Percentiles rank a stretch among this genome's conserved stretches.
phyloP scores from a whole-genome alignment of 2,329 filamentous ascomycete genomes.

The Fusarium mexicanum region DNA sequence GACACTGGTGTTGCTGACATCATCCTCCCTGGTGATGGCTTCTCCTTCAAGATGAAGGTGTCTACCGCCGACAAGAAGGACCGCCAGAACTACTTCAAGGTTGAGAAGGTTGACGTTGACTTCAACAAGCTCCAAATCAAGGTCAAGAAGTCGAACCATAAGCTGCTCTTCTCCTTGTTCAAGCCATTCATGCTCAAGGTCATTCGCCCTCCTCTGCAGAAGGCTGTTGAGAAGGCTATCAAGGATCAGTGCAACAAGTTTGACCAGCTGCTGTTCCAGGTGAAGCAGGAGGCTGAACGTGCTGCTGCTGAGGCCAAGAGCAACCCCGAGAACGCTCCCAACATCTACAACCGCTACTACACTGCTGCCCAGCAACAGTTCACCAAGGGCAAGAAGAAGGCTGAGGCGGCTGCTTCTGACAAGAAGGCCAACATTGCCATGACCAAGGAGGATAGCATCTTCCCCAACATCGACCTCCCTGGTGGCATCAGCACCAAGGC shows the following conservation, averaged over 20 bases:
- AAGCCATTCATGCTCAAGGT: conserved; percentile 89
- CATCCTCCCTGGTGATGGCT: conserved; percentile 84
- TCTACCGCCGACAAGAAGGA: conserved; percentile 82
- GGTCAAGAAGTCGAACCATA: conserved; percentile 94
- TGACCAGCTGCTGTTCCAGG: conserved; percentile 76
- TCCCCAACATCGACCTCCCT: conserved; percentile 86
- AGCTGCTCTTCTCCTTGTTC: conserved; percentile 84
- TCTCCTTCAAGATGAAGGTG: conserved; percentile 91
- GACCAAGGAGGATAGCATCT: conserved; percentile 84
- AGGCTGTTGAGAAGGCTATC: conserved; percentile 89
- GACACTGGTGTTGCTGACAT: conserved; percentile 92
- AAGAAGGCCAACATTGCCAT: conserved; percentile 70
- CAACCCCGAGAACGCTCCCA: conserved; percentile 78
- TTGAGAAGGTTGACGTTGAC: conserved; percentile 86
- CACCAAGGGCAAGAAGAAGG: conserved; percentile 81
- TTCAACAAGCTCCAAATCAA: conserved; percentile 87
- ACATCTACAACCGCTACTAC: conserved; percentile 88
- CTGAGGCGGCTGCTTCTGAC: conserved; percentile 66
- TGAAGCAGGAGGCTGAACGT: conserved; percentile 85
- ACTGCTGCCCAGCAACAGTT: conserved; percentile 78
- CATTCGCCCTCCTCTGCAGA: conserved; percentile 84
- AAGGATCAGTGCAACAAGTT: conserved; percentile 81
- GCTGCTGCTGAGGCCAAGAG: conserved; percentile 65
- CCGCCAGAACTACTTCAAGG: conserved; percentile 88
- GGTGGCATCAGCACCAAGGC: conserved; percentile 89